These are phyloP conservation scores for Aspergillus sp. DNA, from an alignment of 2,329 filamentous ascomycete species.

Conservation along the genomic window DNA sequence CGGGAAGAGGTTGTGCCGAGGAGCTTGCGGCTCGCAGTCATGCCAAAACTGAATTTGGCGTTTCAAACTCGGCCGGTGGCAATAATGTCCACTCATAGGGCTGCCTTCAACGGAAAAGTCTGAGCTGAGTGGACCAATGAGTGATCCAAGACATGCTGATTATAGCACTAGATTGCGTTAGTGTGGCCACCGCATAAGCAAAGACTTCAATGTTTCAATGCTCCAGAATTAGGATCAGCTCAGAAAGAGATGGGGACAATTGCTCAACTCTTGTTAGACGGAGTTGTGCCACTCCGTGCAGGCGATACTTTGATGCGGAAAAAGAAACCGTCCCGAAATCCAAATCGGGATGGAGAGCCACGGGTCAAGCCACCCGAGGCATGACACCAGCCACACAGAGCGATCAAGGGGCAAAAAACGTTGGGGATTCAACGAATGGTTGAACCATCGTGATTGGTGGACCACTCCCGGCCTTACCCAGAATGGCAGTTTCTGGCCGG, in stretches of 20 bases:
- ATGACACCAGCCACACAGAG: slow-evolving; percentile 6
- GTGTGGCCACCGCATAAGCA: neutral
- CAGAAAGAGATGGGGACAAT: too few species aligned
- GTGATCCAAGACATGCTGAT: neutral
- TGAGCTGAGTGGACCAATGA: neutral
- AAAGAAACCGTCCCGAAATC: neutral
- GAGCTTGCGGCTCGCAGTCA: neutral
- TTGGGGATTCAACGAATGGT: slow-evolving; percentile 37
- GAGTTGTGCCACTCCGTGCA: neutral
- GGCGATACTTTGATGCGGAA: neutral
- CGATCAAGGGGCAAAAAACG: slow-evolving; percentile 26
- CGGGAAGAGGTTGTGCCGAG: neutral
- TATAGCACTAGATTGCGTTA: neutral
- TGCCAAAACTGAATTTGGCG: neutral
- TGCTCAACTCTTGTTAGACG: neutral
- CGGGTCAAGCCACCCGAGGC: neutral
- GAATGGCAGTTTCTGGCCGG: slow-evolving; percentile 12
- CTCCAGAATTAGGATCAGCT: too few species aligned
- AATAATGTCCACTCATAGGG: slow-evolving; percentile 1
- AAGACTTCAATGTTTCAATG: neutral
- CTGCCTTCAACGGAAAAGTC: neutral
- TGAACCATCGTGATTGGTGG: slow-evolving; percentile 13
- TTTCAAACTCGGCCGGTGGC: neutral
- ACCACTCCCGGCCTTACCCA: slow-evolving; percentile 2
- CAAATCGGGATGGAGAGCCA: neutral